Conservation (phyloP, 768 basidiomycete genomes). For the Mycena venus region DNA sequence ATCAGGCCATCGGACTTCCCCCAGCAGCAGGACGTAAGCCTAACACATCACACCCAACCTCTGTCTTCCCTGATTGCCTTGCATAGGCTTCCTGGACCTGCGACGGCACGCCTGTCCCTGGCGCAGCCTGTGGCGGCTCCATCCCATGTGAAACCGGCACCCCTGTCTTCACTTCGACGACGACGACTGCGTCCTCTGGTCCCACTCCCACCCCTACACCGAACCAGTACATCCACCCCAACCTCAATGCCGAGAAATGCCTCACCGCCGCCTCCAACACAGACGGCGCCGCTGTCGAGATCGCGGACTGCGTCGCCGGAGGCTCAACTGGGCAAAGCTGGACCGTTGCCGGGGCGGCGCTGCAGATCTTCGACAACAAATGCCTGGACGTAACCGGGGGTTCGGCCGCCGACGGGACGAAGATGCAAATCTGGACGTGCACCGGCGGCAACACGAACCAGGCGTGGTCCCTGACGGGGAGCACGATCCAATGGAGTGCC, state of each 20-base stretch:
- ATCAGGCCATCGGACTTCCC: slow-evolving; percentile 45
- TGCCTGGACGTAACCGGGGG: slow-evolving; percentile 41
- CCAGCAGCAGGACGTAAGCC: slow-evolving; percentile 11
- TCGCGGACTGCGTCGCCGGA: neutral
- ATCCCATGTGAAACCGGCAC: slow-evolving; percentile 28
- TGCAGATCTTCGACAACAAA: slow-evolving; percentile 33
- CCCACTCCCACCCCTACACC: slow-evolving; percentile 9
- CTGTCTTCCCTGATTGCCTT: neutral
- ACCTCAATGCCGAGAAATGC: slow-evolving; percentile 28
- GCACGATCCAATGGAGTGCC: slow-evolving; percentile 20
- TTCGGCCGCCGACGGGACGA: slow-evolving; percentile 35
- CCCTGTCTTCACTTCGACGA: neutral
- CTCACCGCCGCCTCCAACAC: slow-evolving; percentile 39
- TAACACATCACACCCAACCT: neutral
- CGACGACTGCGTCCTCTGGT: neutral
- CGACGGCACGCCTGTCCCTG: slow-evolving; percentile 13
- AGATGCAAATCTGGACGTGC: slow-evolving; percentile 41
- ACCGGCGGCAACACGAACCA: slow-evolving; percentile 31
- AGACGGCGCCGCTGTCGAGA: slow-evolving; percentile 34
- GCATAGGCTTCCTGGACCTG: slow-evolving; percentile 17
- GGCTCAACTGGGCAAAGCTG: neutral
- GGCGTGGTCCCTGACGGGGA: slow-evolving; percentile 22
- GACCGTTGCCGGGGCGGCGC: slow-evolving; percentile 29
- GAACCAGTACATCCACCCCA: slow-evolving; percentile 4
- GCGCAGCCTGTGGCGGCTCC: slow-evolving; percentile 18